Evolutionary conservation across 2,329 filamentous ascomycete genomes (phyloP).

Genomic region (Coniosporium tulheliwenetii): DNA sequence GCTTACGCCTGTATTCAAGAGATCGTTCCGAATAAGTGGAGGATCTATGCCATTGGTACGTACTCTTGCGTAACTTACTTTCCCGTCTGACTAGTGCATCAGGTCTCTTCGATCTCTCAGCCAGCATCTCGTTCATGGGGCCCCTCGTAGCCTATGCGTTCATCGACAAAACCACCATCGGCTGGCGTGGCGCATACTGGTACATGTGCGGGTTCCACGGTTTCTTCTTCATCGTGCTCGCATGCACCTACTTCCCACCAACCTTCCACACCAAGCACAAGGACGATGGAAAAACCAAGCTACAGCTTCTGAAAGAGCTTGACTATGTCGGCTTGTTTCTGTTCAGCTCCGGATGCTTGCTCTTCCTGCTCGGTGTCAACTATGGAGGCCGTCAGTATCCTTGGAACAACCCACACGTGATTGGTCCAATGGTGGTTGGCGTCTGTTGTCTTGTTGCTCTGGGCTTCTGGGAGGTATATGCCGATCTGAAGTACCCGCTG

Average conservation of each 20-base stretch:
- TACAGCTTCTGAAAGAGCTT: constrained; percentile 23
- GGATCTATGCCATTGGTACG: constrained; percentile 14
- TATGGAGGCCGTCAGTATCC: constrained; percentile 30
- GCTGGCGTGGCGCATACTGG: constrained; percentile 12
- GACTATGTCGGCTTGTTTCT: constrained; percentile 35
- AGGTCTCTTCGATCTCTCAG: constrained; percentile 7
- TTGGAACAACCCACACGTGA: constrained; percentile 28
- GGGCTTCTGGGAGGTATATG: constrained; percentile 29
- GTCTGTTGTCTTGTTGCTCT: constrained; percentile 26
- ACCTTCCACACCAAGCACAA: constrained; percentile 15
- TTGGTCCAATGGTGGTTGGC: constrained; percentile 30
- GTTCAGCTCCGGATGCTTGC: constrained; percentile 29
- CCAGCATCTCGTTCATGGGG: constrained; percentile 12
- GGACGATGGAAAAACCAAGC: constrained; percentile 11
- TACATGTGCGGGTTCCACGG: constrained; percentile 13
- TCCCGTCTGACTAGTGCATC: too few species aligned
- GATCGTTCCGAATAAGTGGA: constrained; percentile 13
- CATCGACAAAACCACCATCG: constrained; percentile 12
- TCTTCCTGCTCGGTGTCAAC: constrained; percentile 33
- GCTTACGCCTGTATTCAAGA: constrained; percentile 12
- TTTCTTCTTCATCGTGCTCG: constrained; percentile 13
- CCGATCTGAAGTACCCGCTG: constrained; percentile 24
- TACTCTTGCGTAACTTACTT: not conserved
- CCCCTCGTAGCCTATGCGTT: constrained; percentile 18
- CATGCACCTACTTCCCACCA: constrained; percentile 15